Percentiles rank a stretch among this genome's conserved stretches.
phyloP scores from a whole-genome alignment of 139 green algal species.

The Tetraselmis striata region DNA sequence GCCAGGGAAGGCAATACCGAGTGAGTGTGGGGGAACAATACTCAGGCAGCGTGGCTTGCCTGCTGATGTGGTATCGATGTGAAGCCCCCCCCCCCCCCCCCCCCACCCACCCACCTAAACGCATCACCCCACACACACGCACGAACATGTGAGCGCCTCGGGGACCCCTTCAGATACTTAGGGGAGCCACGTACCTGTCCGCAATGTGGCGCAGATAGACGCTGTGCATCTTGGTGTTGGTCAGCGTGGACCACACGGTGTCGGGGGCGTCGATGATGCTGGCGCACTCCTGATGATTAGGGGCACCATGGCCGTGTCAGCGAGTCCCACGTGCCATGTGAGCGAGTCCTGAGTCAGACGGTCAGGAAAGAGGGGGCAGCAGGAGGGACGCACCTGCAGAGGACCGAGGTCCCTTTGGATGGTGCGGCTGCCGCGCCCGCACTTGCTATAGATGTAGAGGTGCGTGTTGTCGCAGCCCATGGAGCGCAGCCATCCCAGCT shows the following conservation, averaged over 20 bases:
- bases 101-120: too few relatives aligned
- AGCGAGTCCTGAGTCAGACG: neutral
- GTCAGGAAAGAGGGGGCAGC: neutral
- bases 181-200: too few relatives aligned
- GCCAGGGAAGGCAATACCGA: too few relatives aligned
- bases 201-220: neutral
- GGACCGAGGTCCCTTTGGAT: neutral
- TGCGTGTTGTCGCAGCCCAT: neutral
- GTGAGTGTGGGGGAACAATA: too few relatives aligned
- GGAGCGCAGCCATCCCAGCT: neutral
- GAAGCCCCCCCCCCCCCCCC: too few relatives aligned
- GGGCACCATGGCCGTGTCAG: neutral
- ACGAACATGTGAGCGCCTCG: too few relatives aligned
- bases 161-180: too few relatives aligned
- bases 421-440: too few relatives aligned
- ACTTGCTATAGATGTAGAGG: neutral
- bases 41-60: too few relatives aligned
- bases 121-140: too few relatives aligned
- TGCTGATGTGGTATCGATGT: too few relatives aligned
- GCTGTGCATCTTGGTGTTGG: neutral
- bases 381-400: neutral
- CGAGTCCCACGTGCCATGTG: neutral
- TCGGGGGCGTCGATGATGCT: neutral
- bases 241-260: neutral
- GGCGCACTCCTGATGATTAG: neutral